Evolutionary conservation across 257 asterid genomes (phyloP), one percentile per base, ranked within the genome.

Genomic region (Anisodus tanguticus): DNA sequence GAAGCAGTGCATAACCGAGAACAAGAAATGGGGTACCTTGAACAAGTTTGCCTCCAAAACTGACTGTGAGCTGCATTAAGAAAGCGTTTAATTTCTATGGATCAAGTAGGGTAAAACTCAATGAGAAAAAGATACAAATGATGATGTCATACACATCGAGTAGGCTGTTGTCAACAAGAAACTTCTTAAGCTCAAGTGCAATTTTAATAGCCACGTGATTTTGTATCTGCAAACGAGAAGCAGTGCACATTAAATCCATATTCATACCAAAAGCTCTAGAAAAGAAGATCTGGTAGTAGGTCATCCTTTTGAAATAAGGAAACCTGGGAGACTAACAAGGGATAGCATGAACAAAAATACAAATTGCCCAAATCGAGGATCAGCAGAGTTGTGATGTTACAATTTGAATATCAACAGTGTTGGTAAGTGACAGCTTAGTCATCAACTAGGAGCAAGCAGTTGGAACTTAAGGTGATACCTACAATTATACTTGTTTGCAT

Each of bases 201-300:
- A 97, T 93, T 90, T 97, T 97, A 83, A 97, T 90, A 37, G 99
- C 99, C 90, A 97, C 99, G 9, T 97, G 98, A 92, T 94, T 97
- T 8, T 98, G 98, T 85, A 97, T 97, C 99, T 97, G 95, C 84
- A 94, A 87, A n/a, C 10, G 82, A 79, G 82, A 85, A 43, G 66
- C 37, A 79, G 16, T 55, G 16, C 47, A 62, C 72, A 71, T 78
- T 12, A 84, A 53, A 80, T 59, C 19, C 49, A 82, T 53, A 51
- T 60, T 70, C 6, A 9, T 17, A 59, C 15, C 66, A 82, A 57
- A 67, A 82, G 35, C 37, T 66, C 17, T 66, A 51, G 69, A 12
- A 79, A 57, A 79, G 66, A 55, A 39, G 37, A 45, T 58, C 13
- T 58, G 51, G 49, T 82, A 82, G 51, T 17, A 82, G 81, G 63